Conservation (phyloP, 768 basidiomycete genomes). For the Rhizopogon vesiculosus region DNA sequence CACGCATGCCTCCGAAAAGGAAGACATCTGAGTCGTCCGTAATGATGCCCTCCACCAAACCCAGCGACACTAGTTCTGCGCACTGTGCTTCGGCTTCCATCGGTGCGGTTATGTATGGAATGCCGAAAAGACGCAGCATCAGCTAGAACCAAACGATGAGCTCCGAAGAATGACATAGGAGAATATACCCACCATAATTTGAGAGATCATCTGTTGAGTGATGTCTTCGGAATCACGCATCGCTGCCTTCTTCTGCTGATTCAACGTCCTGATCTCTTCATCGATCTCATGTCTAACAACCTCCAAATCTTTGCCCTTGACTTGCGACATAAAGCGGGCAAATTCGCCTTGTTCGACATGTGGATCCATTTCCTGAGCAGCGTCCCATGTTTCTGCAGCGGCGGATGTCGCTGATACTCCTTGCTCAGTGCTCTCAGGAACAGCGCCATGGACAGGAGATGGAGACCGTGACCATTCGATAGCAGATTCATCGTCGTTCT, state of each 20-base stretch:
- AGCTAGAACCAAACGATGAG: constrained; percentile 41
- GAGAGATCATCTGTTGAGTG: constrained; percentile 90
- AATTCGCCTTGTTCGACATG: constrained; percentile 84
- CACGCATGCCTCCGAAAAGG: constrained; percentile 91
- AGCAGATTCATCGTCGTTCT: constrained; percentile 20
- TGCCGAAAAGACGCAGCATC: constrained; percentile 90
- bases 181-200: constrained; percentile 58
- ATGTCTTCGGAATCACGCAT: constrained; percentile 95
- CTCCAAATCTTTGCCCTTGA: constrained; percentile 82
- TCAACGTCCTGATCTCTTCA: constrained; percentile 78
- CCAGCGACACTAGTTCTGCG: constrained; percentile 80
- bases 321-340: constrained; percentile 86
- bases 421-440: not conserved
- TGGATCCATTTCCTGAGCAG: constrained; percentile 81
- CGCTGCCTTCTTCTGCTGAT: constrained; percentile 81
- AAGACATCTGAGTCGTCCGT: constrained; percentile 99
- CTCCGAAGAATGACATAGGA: not conserved
- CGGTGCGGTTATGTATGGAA: constrained; percentile 97
- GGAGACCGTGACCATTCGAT: constrained; percentile 37
- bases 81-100: constrained; percentile 99
- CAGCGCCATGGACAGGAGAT: constrained; percentile 20
- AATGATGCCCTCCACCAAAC: constrained; percentile 94
- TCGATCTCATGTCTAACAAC: constrained; percentile 86
- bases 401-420: constrained; percentile 3
- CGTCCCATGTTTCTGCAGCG: constrained; percentile 60